phyloP scores from a whole-genome alignment of 768 basidiomycete species.

The Mycena polygramma region DNA sequence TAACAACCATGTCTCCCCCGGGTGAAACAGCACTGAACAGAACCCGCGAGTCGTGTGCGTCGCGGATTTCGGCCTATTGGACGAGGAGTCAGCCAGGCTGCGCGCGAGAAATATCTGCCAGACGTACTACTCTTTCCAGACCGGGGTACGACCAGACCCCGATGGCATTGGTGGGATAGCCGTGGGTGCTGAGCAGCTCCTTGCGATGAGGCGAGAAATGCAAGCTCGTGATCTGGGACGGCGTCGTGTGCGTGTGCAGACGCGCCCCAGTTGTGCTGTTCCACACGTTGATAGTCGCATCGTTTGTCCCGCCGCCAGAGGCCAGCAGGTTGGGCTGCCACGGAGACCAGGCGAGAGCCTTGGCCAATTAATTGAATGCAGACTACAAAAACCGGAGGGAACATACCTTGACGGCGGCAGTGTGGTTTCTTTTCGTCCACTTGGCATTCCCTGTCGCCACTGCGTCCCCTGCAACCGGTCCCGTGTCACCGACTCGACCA shows the following conservation, averaged over 20 bases:
- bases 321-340: constrained; percentile 95
- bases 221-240: constrained; percentile 93
- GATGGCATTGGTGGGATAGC: constrained; percentile 90
- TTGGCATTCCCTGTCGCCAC: constrained; percentile 75
- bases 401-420: constrained; percentile 83
- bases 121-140: constrained; percentile 70
- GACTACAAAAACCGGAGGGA: constrained; percentile 7
- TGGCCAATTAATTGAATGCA: constrained; percentile 15
- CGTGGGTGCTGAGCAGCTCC: constrained; percentile 93
- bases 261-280: constrained; percentile 93
- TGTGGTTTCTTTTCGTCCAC: constrained; percentile 93
- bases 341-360: constrained; percentile 98
- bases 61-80: constrained; percentile 74
- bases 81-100: neutral
- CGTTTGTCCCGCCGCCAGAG: constrained; percentile 94
- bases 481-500: constrained; percentile 74
- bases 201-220: constrained; percentile 90
- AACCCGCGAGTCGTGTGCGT: constrained; percentile 94
- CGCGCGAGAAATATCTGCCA: neutral
- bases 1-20: constrained; percentile 91
- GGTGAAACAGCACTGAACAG: constrained; percentile 89
- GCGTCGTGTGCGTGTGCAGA: constrained; percentile 86
- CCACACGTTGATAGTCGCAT: constrained; percentile 92
- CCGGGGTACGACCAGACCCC: constrained; percentile 90
- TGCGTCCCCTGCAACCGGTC: constrained; percentile 44